These are phyloP conservation scores for Nicotiana attenuata DNA, from an alignment of 257 asterid genomes.

Conservation along the genomic window DNA sequence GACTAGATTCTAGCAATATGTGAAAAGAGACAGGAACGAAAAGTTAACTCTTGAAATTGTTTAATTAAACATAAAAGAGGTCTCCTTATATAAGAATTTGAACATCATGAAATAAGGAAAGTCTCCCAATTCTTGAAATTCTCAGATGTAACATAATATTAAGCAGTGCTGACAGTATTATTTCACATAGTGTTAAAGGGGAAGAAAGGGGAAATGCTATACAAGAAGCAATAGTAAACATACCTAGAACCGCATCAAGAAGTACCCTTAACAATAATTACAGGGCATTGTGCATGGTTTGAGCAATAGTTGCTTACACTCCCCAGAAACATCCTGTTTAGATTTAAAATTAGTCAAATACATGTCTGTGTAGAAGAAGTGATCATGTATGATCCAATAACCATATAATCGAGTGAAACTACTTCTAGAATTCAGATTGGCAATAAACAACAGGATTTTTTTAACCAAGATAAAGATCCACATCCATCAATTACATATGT, in stretches of 20 bases:
- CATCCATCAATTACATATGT: neutral
- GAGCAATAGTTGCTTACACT: conserved; percentile 47
- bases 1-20: neutral
- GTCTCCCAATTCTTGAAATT: neutral
- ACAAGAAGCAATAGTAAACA: neutral
- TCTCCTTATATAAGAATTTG: neutral
- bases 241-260: neutral
- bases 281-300: conserved; percentile 45
- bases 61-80: neutral
- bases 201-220: neutral
- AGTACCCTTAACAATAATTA: conserved; percentile 34
- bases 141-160: neutral
- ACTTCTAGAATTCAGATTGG: neutral
- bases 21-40: neutral
- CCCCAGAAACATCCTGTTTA: conserved; percentile 48
- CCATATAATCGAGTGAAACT: neutral
- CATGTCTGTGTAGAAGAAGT: neutral
- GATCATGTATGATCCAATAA: neutral
- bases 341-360: conserved; percentile 7
- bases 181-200: neutral
- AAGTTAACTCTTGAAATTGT: neutral
- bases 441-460: neutral
- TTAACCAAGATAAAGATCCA: neutral
- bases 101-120: neutral
- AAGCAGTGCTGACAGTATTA: neutral